Evolutionary conservation across 1,284 basidiomycete genomes (phyloP).

Genomic region (Trametes sp.): DNA sequence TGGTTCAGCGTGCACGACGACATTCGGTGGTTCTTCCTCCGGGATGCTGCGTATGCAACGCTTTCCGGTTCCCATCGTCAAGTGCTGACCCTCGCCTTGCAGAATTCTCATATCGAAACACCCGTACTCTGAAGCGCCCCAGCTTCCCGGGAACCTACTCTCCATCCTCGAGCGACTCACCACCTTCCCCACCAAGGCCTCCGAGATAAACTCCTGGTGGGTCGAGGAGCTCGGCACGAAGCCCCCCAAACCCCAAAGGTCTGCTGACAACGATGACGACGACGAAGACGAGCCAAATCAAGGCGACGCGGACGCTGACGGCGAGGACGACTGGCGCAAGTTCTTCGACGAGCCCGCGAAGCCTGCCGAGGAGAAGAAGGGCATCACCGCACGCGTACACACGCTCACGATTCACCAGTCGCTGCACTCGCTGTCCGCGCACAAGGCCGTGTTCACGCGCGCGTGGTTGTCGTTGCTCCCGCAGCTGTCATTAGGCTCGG

Average conservation of each 20-base stretch:
- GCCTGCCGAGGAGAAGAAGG: constrained; percentile 43
- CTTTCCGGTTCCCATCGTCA: not conserved
- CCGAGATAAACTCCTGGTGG: constrained; percentile 90
- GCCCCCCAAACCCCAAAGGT: constrained; percentile 59
- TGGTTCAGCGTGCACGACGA: constrained; percentile 89
- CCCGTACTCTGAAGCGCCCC: constrained; percentile 46
- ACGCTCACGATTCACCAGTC: constrained; percentile 77
- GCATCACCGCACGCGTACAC: constrained; percentile 57
- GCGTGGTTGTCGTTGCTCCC: constrained; percentile 81
- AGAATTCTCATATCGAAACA: constrained; percentile 35
- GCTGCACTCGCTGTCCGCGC: constrained; percentile 75
- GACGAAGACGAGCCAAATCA: constrained; percentile 47
- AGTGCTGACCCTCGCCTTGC: constrained; percentile 2
- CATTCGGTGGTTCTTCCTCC: constrained; percentile 92
- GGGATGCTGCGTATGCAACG: constrained; percentile 75
- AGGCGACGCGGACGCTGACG: constrained; percentile 47
- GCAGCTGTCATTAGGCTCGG: constrained; percentile 52
- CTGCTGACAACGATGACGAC: constrained; percentile 42
- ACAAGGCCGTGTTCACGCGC: constrained; percentile 80
- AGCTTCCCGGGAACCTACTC: constrained; percentile 71
- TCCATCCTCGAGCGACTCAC: constrained; percentile 79
- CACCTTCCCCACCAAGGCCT: constrained; percentile 81
- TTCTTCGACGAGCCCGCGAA: constrained; percentile 76
- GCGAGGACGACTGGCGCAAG: constrained; percentile 78
- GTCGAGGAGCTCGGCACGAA: constrained; percentile 73